Conservation (phyloP, 1,139 yeast genomes). For the Diutina siamensis region DNA sequence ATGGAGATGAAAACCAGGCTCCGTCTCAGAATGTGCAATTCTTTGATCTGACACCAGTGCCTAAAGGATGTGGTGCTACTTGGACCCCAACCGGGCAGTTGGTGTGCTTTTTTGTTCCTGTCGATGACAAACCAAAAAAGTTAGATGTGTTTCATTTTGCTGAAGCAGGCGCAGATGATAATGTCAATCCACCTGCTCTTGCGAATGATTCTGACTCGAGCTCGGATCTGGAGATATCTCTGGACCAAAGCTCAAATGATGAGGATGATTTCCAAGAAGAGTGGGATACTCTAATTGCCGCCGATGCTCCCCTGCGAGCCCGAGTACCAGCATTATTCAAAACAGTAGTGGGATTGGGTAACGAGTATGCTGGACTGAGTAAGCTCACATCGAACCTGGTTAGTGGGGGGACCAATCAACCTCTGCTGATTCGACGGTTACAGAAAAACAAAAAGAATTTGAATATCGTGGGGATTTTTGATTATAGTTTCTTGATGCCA, state of each 20-base stretch:
- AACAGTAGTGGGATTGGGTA: constrained; percentile 24
- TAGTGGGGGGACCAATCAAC: neutral
- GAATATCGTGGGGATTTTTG: constrained; percentile 52
- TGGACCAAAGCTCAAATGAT: constrained; percentile 9
- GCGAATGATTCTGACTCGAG: neutral
- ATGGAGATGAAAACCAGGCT: neutral
- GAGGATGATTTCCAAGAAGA: constrained; percentile 41
- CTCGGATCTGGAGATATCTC: constrained; percentile 10
- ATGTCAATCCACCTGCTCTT: neutral
- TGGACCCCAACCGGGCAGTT: constrained; percentile 76
- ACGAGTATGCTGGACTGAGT: neutral
- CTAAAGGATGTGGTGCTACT: constrained; percentile 86
- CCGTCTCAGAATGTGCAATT: constrained; percentile 2
- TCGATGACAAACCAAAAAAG: neutral
- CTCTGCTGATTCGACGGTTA: constrained; percentile 9
- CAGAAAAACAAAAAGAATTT: constrained; percentile 15
- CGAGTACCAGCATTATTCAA: constrained; percentile 35
- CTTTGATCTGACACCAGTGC: constrained; percentile 50
- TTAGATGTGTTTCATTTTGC: constrained; percentile 25
- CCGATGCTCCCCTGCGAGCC: constrained; percentile 32
- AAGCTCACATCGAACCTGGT: neutral
- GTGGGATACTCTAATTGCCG: constrained; percentile 37
- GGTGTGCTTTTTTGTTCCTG: constrained; percentile 60
- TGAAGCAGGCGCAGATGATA: constrained; percentile 24
- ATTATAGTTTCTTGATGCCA: constrained; percentile 63